phyloP scores from a whole-genome alignment of 257 asterid species.

The Scutellaria barbata region DNA sequence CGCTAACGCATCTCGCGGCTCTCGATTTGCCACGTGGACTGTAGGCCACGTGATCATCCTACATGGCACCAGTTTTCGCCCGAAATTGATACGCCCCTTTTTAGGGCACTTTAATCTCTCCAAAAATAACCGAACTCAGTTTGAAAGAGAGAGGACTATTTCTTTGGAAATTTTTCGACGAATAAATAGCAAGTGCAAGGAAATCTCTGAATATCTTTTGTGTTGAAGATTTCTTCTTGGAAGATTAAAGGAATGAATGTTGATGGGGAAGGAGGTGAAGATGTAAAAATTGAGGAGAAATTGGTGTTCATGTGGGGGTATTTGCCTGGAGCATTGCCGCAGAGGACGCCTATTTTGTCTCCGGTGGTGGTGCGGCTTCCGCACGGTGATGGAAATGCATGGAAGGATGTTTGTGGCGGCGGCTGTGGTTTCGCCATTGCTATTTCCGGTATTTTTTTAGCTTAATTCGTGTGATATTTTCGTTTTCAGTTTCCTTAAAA shows the following conservation, averaged over 20 bases:
- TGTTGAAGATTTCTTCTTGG: not conserved
- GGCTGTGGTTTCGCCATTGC: slow-evolving; percentile 99
- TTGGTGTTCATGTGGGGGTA: slow-evolving; percentile 91
- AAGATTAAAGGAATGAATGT: slow-evolving; percentile 55
- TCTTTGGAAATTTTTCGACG: not conserved
- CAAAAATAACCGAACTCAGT: not conserved
- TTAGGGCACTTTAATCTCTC: slow-evolving; percentile 42
- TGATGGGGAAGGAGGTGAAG: slow-evolving; percentile 63
- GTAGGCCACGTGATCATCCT: slow-evolving; percentile 46
- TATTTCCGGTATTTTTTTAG: slow-evolving; percentile 62
- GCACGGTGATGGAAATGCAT: slow-evolving; percentile 57
- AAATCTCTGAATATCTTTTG: not conserved
- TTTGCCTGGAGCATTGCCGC: slow-evolving; percentile 94
- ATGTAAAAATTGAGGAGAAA: slow-evolving; percentile 59
- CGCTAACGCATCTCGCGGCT: slow-evolving; percentile 39
- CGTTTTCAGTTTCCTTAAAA: not conserved
- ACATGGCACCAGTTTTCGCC: slow-evolving; percentile 47
- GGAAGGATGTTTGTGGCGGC: slow-evolving; percentile 94
- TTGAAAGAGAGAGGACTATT: slow-evolving; percentile 6
- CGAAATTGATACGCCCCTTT: slow-evolving; percentile 51
- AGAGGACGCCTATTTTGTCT: slow-evolving; percentile 81
- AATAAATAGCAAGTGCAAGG: slow-evolving; percentile 6
- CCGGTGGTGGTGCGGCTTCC: slow-evolving; percentile 71
- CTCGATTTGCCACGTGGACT: slow-evolving; percentile 44
- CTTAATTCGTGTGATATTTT: not conserved